phyloP scores from a whole-genome alignment of 106 monocot species.

The Dendrobium chrysotoxum region DNA sequence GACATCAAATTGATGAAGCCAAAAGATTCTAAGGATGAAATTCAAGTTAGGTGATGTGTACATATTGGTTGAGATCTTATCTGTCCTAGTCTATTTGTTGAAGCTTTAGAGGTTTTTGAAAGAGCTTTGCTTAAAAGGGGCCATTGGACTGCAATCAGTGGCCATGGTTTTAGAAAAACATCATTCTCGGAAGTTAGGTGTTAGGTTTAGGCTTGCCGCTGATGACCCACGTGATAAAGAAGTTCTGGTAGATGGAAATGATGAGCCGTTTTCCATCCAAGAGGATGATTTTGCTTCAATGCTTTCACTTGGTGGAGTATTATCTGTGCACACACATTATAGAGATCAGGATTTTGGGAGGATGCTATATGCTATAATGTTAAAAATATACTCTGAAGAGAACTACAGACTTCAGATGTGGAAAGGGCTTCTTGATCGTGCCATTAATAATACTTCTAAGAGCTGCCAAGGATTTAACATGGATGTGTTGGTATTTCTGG shows the following conservation, averaged over 20 bases:
- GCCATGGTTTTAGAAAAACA: conserved; percentile 80
- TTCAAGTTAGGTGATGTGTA: conserved; percentile 77
- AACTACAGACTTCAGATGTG: conserved; percentile 61
- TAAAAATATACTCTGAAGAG: conserved; percentile 75
- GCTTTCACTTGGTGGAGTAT: conserved; percentile 71
- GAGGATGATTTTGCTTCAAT: conserved; percentile 62
- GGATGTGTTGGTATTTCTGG: conserved; percentile 82
- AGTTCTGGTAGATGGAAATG: conserved; percentile 28
- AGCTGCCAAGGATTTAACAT: conserved; percentile 57
- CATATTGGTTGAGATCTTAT: conserved; percentile 73
- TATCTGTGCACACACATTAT: conserved; percentile 58
- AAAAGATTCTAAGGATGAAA: too few species aligned
- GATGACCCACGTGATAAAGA: conserved; percentile 32
- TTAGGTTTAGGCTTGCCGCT: conserved; percentile 20
- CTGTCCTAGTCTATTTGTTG: conserved; percentile 65
- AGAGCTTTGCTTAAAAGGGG: conserved; percentile 51
- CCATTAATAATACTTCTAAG: conserved; percentile 63
- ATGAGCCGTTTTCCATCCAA: conserved; percentile 32
- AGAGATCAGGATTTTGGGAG: conserved; percentile 78
- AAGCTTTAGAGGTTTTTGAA: conserved; percentile 73
- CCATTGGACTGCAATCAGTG: conserved; percentile 55
- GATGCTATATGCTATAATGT: conserved; percentile 86
- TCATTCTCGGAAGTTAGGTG: conserved; percentile 37
- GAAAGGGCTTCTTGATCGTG: conserved; percentile 81
- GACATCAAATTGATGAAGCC: too few species aligned